These are phyloP conservation scores for Bruguiera parviflora DNA, from an alignment of 345 rosid species.

Conservation along the genomic window DNA sequence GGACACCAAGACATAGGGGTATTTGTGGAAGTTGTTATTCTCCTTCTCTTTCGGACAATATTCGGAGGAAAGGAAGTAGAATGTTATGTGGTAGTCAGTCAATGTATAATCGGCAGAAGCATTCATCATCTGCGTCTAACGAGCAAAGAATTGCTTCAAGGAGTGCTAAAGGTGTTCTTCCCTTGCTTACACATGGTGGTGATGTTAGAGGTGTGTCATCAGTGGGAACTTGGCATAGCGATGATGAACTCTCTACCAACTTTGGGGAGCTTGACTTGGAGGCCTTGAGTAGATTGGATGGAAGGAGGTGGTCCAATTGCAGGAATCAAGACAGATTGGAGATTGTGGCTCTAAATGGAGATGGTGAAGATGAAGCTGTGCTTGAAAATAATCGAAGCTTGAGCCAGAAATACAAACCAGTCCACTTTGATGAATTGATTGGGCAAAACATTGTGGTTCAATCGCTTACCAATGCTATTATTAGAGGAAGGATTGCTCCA, in stretches of 20 bases:
- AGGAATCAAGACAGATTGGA: slow-evolving; percentile 85
- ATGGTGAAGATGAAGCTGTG: slow-evolving; percentile 62
- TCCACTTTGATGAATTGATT: slow-evolving; percentile 74
- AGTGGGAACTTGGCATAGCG: slow-evolving; percentile 63
- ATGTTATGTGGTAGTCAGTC: slow-evolving; percentile 73
- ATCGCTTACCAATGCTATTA: slow-evolving; percentile 65
- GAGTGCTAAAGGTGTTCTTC: slow-evolving; percentile 71
- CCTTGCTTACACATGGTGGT: slow-evolving; percentile 61
- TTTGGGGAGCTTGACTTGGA: slow-evolving; percentile 91
- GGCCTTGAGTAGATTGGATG: slow-evolving; percentile 97
- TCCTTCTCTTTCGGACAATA: slow-evolving; percentile 84
- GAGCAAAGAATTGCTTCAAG: slow-evolving; percentile 51
- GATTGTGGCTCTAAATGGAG: slow-evolving; percentile 52
- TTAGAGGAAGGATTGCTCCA: slow-evolving; percentile 78
- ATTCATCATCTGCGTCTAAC: slow-evolving; percentile 42
- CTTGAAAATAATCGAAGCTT: slow-evolving; percentile 64
- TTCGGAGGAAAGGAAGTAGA: slow-evolving; percentile 83
- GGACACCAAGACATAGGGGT: slow-evolving; percentile 69
- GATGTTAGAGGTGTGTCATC: slow-evolving; percentile 78
- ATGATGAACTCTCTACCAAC: slow-evolving; percentile 91
- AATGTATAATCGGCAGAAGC: slow-evolving; percentile 48
- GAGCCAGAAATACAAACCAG: slow-evolving; percentile 85
- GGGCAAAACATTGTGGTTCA: slow-evolving; percentile 93
- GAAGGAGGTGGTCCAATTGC: slow-evolving; percentile 93
- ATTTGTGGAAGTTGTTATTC: slow-evolving; percentile 74